Conservation (phyloP, 2,329 filamentous ascomycete species). For the Penicillium glabrum region DNA sequence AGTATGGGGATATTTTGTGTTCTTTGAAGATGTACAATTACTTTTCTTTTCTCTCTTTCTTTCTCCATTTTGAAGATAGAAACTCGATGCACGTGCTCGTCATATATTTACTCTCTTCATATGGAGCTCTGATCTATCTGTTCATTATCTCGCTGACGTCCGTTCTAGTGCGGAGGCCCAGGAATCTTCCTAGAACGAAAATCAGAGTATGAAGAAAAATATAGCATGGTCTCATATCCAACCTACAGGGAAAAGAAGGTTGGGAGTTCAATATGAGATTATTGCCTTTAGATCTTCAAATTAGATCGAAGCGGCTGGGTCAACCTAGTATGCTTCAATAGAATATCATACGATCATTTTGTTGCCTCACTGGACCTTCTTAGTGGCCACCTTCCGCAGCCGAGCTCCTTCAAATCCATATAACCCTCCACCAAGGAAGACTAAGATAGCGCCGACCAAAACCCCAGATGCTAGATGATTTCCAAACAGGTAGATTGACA, state of each 20-base stretch:
- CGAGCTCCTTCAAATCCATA: constrained; percentile 72
- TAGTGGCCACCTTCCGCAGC: constrained; percentile 25
- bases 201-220: too few relatives aligned
- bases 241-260: not conserved
- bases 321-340: not conserved
- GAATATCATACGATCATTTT: not conserved
- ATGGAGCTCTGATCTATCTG: not conserved
- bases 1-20: constrained; percentile 13
- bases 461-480: constrained; percentile 77
- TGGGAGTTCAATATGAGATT: not conserved
- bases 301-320: not conserved
- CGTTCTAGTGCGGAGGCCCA: not conserved
- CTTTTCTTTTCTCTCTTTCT: not conserved
- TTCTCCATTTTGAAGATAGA: not conserved
- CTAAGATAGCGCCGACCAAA: constrained; percentile 74
- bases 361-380: constrained; percentile 17
- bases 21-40: constrained; percentile 26
- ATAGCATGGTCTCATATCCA: too few relatives aligned
- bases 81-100: constrained; percentile 16
- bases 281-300: not conserved
- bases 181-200: too few relatives aligned
- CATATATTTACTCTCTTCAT: constrained; percentile 7
- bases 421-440: constrained; percentile 86
- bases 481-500: constrained; percentile 94
- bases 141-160: not conserved